Conservation (phyloP, 257 asterid species). For the Fraxinus americana region DNA sequence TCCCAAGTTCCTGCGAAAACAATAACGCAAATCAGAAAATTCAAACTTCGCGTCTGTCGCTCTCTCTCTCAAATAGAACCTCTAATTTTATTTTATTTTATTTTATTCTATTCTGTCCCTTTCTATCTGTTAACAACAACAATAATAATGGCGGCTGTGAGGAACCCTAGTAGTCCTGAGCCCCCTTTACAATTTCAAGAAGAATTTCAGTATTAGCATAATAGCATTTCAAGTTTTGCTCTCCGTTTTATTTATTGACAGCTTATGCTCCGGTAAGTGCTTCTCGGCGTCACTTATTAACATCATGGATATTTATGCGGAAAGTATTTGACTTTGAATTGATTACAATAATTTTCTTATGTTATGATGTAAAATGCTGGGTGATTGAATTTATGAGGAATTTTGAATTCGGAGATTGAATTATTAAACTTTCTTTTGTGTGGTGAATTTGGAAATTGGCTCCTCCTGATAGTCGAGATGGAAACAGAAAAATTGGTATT, state of each 20-base stretch:
- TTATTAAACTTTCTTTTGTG: constrained; percentile 7
- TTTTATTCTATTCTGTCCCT: constrained; percentile 33
- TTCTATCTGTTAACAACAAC: constrained; percentile 15
- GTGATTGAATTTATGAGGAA: constrained; percentile 15
- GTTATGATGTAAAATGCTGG: constrained; percentile 1
- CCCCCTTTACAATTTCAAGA: constrained; percentile 55
- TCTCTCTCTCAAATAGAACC: constrained; percentile 21
- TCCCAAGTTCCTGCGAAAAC: constrained; percentile 34
- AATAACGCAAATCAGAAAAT: neutral
- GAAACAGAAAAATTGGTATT: neutral
- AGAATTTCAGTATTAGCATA: constrained; percentile 19
- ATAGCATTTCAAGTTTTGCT: constrained; percentile 7
- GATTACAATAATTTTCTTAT: constrained; percentile 5
- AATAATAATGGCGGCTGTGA: constrained; percentile 47
- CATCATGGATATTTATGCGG: neutral
- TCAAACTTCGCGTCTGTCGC: constrained; percentile 26
- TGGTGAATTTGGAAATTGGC: constrained; percentile 1
- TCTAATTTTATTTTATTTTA: no score
- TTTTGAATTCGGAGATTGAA: neutral
- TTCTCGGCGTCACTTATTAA: constrained; percentile 16
- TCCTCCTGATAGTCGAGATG: neutral
- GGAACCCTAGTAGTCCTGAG: constrained; percentile 50
- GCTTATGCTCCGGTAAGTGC: constrained; percentile 45
- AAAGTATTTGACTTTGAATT: constrained; percentile 9
- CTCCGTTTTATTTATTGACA: constrained; percentile 2